These are phyloP conservation scores for Aureobasidium lini DNA, from an alignment of 2,329 filamentous ascomycete species.

Conservation along the genomic window DNA sequence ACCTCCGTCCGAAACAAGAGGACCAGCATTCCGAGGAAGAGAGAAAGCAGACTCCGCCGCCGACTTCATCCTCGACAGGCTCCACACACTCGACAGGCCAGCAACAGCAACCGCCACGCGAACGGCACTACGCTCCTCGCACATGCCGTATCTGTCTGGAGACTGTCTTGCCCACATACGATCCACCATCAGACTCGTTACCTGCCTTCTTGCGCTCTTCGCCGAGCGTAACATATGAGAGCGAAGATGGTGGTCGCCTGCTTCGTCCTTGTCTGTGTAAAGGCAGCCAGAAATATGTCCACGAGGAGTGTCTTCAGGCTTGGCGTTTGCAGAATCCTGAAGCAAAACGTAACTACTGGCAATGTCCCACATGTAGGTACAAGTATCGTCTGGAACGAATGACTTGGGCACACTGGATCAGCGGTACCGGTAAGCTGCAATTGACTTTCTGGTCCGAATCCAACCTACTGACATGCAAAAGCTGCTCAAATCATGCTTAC, in stretches of 20 bases:
- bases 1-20: conserved; percentile 8
- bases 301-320: conserved; percentile 77
- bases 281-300: conserved; percentile 87
- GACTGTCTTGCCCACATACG: conserved; percentile 53
- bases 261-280: conserved; percentile 90
- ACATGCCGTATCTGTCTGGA: conserved; percentile 90
- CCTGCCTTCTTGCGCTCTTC: conserved; percentile 47
- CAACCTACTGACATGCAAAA: conserved; percentile 29
- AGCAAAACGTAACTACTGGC: conserved; percentile 66
- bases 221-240: conserved; percentile 61
- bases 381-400: conserved; percentile 72
- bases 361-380: conserved; percentile 83
- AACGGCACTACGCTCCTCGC: conserved; percentile 55
- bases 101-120: not conserved
- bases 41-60: not conserved
- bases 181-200: conserved; percentile 38
- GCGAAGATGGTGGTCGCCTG: conserved; percentile 68
- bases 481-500: conserved; percentile 65
- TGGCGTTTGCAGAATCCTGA: conserved; percentile 72
- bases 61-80: not conserved
- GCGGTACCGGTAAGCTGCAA: conserved; percentile 35
- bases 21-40: not conserved
- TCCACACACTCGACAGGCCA: not conserved
- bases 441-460: not conserved
- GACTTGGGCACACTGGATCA: conserved; percentile 60